Conservation (phyloP, 2,329 filamentous ascomycete species). For the Botryosphaeria agaves region DNA sequence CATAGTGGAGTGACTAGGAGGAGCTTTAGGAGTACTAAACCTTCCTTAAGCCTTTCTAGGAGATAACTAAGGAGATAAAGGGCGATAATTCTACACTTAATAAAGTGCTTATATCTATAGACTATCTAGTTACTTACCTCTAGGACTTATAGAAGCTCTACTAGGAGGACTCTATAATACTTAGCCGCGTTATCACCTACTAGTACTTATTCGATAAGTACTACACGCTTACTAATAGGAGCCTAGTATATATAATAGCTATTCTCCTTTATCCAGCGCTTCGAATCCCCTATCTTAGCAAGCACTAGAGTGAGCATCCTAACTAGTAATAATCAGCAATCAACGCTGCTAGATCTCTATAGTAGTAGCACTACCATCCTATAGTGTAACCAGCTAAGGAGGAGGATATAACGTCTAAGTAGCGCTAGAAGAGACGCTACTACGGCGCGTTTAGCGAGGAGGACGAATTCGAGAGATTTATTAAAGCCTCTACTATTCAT, state of each 20-base stretch:
- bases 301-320: neutral
- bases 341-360: neutral
- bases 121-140: neutral
- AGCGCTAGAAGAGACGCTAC: neutral
- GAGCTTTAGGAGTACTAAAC: neutral
- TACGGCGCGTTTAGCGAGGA: neutral
- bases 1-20: neutral
- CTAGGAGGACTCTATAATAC: neutral
- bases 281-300: neutral
- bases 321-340: neutral
- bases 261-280: neutral
- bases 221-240: neutral
- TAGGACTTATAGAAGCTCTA: neutral
- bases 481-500: neutral
- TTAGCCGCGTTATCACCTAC: neutral
- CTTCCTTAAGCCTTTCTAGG: neutral
- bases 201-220: constrained; percentile 1
- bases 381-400: neutral
- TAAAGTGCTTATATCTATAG: neutral
- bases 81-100: neutral
- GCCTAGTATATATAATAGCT: neutral
- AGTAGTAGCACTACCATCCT: neutral
- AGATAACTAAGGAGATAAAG: neutral
- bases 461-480: neutral
- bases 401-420: neutral